phyloP scores from a whole-genome alignment of 495 filamentous ascomycete species.

The Penicillium flavigenum region DNA sequence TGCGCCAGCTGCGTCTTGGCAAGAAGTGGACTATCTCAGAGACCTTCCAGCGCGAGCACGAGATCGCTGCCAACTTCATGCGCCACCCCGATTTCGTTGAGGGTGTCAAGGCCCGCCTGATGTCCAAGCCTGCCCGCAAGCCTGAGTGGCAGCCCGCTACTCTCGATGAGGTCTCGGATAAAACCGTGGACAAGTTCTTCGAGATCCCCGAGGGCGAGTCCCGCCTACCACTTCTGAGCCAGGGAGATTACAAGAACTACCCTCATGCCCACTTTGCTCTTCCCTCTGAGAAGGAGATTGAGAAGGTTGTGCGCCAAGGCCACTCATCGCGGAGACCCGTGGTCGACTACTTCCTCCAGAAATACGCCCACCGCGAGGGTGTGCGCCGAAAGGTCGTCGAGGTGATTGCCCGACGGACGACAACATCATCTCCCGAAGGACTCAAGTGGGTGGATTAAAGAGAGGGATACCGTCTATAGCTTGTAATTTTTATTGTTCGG shows the following conservation, averaged over 20 bases:
- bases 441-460: constrained; percentile 30
- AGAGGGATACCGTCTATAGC: constrained; percentile 17
- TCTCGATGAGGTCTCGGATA: constrained; percentile 57
- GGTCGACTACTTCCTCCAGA: constrained; percentile 31
- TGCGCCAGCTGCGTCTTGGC: constrained; percentile 76
- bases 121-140: constrained; percentile 58
- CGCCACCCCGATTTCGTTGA: constrained; percentile 78
- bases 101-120: constrained; percentile 75
- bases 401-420: constrained; percentile 34
- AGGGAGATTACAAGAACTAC: constrained; percentile 61
- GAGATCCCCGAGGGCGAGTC: constrained; percentile 36
- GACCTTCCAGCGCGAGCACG: constrained; percentile 79
- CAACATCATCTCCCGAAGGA: constrained; percentile 22
- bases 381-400: constrained; percentile 44
- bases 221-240: constrained; percentile 53
- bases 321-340: constrained; percentile 14
- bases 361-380: constrained; percentile 40
- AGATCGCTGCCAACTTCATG: constrained; percentile 84
- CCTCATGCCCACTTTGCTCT: constrained; percentile 66
- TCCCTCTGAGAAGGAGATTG: constrained; percentile 70
- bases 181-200: constrained; percentile 62
- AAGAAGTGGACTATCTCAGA: constrained; percentile 71
- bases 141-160: constrained; percentile 71
- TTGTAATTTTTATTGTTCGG: constrained; percentile 28
- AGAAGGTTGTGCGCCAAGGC: constrained; percentile 45